Evolutionary conservation across 352 stramenopile genomes (phyloP).

Genomic region (Phytophthora colocasiae): DNA sequence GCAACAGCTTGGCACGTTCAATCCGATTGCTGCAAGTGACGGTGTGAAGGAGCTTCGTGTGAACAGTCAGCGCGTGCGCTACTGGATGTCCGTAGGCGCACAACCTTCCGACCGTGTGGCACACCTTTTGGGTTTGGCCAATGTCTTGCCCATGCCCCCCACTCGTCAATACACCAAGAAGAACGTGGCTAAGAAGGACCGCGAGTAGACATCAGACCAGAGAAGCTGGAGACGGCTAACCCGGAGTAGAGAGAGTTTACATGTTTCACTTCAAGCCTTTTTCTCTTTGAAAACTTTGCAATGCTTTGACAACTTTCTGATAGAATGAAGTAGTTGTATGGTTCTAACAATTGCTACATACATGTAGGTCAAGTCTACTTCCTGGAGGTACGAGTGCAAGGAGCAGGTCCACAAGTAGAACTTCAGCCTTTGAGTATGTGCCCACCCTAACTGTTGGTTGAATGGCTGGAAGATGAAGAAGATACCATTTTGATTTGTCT

Average conservation of each 20-base stretch:
- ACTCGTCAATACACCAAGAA: constrained; percentile 89
- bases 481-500: constrained; percentile 9
- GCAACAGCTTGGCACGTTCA: constrained; percentile 83
- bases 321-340: constrained; percentile 13
- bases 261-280: background rate
- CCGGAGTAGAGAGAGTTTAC: constrained; percentile 5
- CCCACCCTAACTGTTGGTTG: constrained; percentile 97
- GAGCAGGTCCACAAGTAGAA: constrained; percentile 17
- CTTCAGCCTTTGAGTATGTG: constrained; percentile 96
- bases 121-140: constrained; percentile 81
- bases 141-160: constrained; percentile 85
- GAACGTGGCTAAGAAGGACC: constrained; percentile 85
- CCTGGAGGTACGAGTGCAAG: constrained; percentile 59
- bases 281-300: background rate
- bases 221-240: constrained; percentile 6
- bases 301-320: constrained; percentile 15
- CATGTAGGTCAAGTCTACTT: constrained; percentile 42
- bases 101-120: constrained; percentile 87
- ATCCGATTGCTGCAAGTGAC: constrained; percentile 83
- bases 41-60: constrained; percentile 90
- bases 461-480: constrained; percentile 57
- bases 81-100: constrained; percentile 89
- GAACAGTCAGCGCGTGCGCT: constrained; percentile 86
- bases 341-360: constrained; percentile 7
- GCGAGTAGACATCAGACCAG: constrained; percentile 34